Percentiles rank a stretch among this genome's conserved stretches.
Conservation (phyloP, 225 moss, liverwort and hornwort species). For the Thuidium tamariscinum region DNA sequence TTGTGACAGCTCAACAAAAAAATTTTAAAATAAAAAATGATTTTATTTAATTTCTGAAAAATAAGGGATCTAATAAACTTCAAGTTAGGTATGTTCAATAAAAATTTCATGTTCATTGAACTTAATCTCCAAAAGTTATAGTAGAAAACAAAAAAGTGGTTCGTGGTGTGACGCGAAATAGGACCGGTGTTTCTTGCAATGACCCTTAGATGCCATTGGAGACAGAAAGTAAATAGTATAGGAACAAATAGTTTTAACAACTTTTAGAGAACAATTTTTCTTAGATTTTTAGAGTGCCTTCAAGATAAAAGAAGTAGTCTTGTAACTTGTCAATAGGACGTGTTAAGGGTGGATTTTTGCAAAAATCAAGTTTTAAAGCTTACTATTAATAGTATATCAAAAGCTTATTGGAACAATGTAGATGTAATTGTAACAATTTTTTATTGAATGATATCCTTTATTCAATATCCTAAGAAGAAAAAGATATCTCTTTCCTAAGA, state of each 20-base stretch:
- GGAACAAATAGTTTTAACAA: neutral
- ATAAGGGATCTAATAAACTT: too few relatives aligned
- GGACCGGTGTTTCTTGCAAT: too few relatives aligned
- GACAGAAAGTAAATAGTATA: neutral
- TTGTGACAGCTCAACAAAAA: too few relatives aligned
- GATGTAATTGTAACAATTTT: neutral
- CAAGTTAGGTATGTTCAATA: too few relatives aligned
- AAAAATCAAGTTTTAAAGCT: neutral
- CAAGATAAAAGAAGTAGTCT: neutral
- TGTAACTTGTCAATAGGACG: neutral
- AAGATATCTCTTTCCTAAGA: fast-evolving
- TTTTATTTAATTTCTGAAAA: too few relatives aligned
- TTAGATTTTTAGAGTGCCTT: fast-evolving
- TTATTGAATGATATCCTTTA: neutral
- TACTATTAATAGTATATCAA: neutral
- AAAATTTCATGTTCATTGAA: too few relatives aligned
- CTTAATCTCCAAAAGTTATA: too few relatives aligned
- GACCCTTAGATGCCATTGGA: too few relatives aligned
- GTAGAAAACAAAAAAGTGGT: too few relatives aligned
- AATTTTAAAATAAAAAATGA: too few relatives aligned
- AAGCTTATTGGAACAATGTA: neutral
- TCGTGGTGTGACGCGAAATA: too few relatives aligned
- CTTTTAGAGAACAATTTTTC: fast-evolving
- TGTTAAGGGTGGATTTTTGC: neutral
- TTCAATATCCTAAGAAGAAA: neutral